phyloP scores from a whole-genome alignment of 352 stramenopile species.

The Blastocystis sp. region DNA sequence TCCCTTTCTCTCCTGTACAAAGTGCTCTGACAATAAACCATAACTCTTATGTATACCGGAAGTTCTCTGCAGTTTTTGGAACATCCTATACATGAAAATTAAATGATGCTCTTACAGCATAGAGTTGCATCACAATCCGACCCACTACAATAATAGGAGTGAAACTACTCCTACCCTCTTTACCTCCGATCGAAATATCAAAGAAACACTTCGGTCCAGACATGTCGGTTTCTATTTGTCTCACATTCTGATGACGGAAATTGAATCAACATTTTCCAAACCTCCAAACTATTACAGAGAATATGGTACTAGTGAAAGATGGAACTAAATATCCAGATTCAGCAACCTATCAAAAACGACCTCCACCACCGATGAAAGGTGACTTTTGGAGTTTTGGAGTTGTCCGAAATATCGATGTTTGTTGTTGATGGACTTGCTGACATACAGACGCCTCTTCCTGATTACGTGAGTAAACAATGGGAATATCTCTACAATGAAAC shows the following conservation, averaged over 20 bases:
- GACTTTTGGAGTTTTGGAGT: slow-evolving; percentile 40
- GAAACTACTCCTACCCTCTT: slow-evolving; percentile 63
- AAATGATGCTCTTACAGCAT: slow-evolving; percentile 68
- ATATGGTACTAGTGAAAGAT: slow-evolving; percentile 22
- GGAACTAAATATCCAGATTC: not conserved
- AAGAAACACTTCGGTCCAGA: slow-evolving; percentile 73
- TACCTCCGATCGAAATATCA: slow-evolving; percentile 83
- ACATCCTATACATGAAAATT: slow-evolving; percentile 67
- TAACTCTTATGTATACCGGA: slow-evolving; percentile 70
- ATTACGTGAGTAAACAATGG: slow-evolving; percentile 17
- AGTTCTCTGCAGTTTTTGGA: slow-evolving; percentile 67
- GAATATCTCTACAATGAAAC: slow-evolving; percentile 5
- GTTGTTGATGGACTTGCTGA: not conserved
- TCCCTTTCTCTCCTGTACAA: slow-evolving; percentile 72
- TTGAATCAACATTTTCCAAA: slow-evolving; percentile 19
- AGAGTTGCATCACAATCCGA: slow-evolving; percentile 72
- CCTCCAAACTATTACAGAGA: slow-evolving; percentile 49
- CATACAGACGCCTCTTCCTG: not conserved
- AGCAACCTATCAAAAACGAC: not conserved
- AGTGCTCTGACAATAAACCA: slow-evolving; percentile 63
- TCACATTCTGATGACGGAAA: not conserved
- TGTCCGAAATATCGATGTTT: slow-evolving; percentile 6
- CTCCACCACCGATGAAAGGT: slow-evolving; percentile 31
- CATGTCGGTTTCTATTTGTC: slow-evolving; percentile 6
- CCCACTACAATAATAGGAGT: slow-evolving; percentile 61